Base-by-base conservation (phyloP, 306 rosid genomes). In the Lathyrus sativus region DNA sequence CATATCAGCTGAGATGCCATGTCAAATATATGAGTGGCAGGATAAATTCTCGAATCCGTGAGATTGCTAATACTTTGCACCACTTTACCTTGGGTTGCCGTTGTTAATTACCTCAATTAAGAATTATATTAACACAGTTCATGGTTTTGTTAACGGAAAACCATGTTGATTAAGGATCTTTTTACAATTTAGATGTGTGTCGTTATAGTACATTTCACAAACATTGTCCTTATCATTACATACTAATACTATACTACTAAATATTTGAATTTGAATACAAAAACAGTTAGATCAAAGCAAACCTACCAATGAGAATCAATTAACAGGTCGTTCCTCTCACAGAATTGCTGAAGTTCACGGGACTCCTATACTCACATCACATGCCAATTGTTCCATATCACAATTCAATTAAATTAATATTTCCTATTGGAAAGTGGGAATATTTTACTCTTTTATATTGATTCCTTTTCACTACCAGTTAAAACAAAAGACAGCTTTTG, bases 321-420 rank as follows among this genome's bases (percentile, higher is more conserved):
- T 67, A 57, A 53, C 44, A 48, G 46, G 68, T 48, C 55, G 2
- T 63, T 73, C 50, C 18, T 54, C 38, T 35, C 58, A 60, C 73
- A 76, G 57, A 33, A 63, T 56, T 71, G 31, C 51, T 62, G 59
- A 64, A 73, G 85, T 77, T 81, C 85, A 77, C 85, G 82, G 74
- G 82, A 73, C 53, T 77, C 38, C 73, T 17, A 54, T 56, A 54
- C 45, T 73, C 79, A 74, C 73, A 59, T 64, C 79, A 74, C 76
- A 59, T 64, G 79, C 49, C 67, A 24, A 57, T 61, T 62, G 70
- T 58, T 48, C 29, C 14, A 29, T 70, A 4, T 45, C 66, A 42
- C 11, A 38, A 62, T 3, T 62, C 35, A 39, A 18, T 62, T 41
- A 39, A 38, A 37, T 5, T 10, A 62, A 11, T 38, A 39, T 62